Base-by-base conservation (phyloP, 2,329 filamentous ascomycete genomes). In the Colletotrichum sp. region DNA sequence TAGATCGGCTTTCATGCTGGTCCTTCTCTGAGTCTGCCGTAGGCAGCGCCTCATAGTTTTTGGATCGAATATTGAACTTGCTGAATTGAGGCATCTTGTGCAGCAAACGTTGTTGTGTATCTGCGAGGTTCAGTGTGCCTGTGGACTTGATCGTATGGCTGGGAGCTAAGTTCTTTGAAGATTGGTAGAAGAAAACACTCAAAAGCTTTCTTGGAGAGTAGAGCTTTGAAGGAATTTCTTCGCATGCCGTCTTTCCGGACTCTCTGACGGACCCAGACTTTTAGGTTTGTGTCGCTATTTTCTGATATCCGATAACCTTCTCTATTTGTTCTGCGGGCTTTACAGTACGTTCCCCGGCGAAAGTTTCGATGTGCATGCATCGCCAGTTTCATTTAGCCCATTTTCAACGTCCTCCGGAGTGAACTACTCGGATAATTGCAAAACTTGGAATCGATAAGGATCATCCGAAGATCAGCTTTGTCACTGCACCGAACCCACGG, bases 11-110 rank as follows among this genome's bases (percentile, higher is more conserved):
- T 5, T 14, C 52, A 32, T 66, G n/a, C 4, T 32, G 7, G 36
- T 66, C 32, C 16, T 55, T 66, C 4, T 66, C 61, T n/a, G 32
- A 32, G 16, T 43, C 62, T 7, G 24, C 24, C 48, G 36, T 43
- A 12, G 24, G 32, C 24, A 66, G 21, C 7, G 69, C 38, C 16
- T 58, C 16, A 7, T 71, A 71, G 16, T 43, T 55, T 13, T 56
- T 52, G 13, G 34, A 18, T 10, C 36, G 26, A 28, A 66, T 43
- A 5, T 26, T 43, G 32, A 26, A 13, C 34, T 56, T 71, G n/a
- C 5, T 43, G 21, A 61, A 13, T n/a, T 32, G 18, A 30, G 26
- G 28, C 28, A 61, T 61, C 9, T 24, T 61, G 21, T 9, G 16
- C 8, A 34, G 28, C 7, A 52, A 4, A 4, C 12, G 6, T 13